Conservation (phyloP, 768 basidiomycete genomes). For the Xerocomellus dryophilus region DNA sequence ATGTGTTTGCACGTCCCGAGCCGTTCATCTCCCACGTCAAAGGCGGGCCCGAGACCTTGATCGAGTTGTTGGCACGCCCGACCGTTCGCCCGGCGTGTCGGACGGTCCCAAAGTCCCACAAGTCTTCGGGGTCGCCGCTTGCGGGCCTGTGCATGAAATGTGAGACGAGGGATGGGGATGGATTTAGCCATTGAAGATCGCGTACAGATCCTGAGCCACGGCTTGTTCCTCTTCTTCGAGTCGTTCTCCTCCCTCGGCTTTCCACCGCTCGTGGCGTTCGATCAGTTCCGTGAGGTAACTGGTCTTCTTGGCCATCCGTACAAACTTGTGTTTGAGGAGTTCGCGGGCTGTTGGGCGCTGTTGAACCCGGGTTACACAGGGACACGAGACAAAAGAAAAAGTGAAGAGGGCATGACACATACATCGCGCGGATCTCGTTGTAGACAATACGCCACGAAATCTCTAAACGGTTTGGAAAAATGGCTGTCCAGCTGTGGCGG, state of each 20-base stretch:
- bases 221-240: constrained; percentile 69
- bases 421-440: constrained; percentile 94
- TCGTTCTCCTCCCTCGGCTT: constrained; percentile 79
- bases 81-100: constrained; percentile 71
- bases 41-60: constrained; percentile 62
- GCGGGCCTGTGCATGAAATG: constrained; percentile 39
- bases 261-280: constrained; percentile 92
- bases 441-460: constrained; percentile 90
- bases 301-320: constrained; percentile 92
- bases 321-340: constrained; percentile 93
- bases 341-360: constrained; percentile 95
- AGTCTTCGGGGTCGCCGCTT: constrained; percentile 67
- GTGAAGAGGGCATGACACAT: constrained; percentile 25
- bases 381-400: constrained; percentile 1
- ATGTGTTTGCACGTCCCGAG: constrained; percentile 39
- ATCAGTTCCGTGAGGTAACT: constrained; percentile 94
- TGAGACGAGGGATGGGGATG: background rate
- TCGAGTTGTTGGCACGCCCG: constrained; percentile 57
- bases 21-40: constrained; percentile 81
- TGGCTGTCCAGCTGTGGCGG: constrained; percentile 87
- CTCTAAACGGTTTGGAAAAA: constrained; percentile 90
- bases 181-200: background rate
- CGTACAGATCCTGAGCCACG: constrained; percentile 62
- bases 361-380: constrained; percentile 17
- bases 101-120: constrained; percentile 98